These are phyloP conservation scores for Cladophialophora exuberans DNA, from an alignment of 2,329 filamentous ascomycete species.

Conservation along the genomic window DNA sequence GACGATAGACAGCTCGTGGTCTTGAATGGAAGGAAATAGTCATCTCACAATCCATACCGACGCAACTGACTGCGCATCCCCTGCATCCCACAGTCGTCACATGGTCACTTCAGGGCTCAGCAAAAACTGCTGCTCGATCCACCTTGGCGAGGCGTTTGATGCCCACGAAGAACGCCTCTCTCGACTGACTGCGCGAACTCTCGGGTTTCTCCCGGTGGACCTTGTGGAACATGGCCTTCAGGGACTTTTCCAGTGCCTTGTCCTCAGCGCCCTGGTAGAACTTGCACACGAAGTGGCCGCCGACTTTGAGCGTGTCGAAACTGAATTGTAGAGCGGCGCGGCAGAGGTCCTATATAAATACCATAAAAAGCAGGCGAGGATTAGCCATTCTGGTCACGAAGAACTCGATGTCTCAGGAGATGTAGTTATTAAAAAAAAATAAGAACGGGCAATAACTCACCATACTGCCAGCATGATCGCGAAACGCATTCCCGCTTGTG, in stretches of 20 bases:
- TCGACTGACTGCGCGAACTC: slow-evolving; percentile 81
- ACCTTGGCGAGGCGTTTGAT: slow-evolving; percentile 66
- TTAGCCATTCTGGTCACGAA: neutral
- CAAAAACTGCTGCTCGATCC: slow-evolving; percentile 51
- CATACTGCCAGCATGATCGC: slow-evolving; percentile 93
- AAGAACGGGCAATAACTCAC: slow-evolving; percentile 62
- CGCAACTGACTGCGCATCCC: no score
- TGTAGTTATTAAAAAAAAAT: neutral
- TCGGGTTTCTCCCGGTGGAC: slow-evolving; percentile 90
- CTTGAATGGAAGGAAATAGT: slow-evolving; percentile 13
- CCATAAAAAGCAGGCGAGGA: slow-evolving; percentile 1
- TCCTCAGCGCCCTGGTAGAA: slow-evolving; percentile 94
- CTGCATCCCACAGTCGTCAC: no score
- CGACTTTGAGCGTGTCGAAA: slow-evolving; percentile 77
- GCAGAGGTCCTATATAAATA: slow-evolving; percentile 74
- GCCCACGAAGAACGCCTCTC: slow-evolving; percentile 84
- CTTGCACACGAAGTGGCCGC: slow-evolving; percentile 94
- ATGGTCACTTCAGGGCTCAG: slow-evolving; percentile 18
- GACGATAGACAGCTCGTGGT: slow-evolving; percentile 9
- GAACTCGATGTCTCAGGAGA: neutral
- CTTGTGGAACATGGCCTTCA: slow-evolving; percentile 76
- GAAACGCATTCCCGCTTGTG: slow-evolving; percentile 83
- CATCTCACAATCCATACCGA: no score
- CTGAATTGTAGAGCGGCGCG: slow-evolving; percentile 81
- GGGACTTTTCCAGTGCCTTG: slow-evolving; percentile 71